Evolutionary conservation across 129 eudicot genomes (phyloP).

Genomic region (Glebionis coronaria): DNA sequence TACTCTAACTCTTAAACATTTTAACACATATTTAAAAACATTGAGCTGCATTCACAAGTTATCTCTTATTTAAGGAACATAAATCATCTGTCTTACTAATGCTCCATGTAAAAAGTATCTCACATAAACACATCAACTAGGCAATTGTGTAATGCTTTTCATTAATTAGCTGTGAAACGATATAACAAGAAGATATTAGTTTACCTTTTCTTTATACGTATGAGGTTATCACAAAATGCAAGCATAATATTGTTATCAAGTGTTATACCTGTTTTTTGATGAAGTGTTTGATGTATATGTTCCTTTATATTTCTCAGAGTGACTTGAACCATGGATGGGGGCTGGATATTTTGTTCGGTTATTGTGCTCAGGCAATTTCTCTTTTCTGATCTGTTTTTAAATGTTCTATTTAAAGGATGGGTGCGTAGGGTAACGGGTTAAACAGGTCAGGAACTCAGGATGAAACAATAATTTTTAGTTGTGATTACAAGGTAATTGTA

Average conservation of each 20-base stretch:
- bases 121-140: conserved; percentile 6
- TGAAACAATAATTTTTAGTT: not conserved
- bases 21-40: not conserved
- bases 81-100: too few species aligned
- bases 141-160: conserved; percentile 4
- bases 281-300: conserved; percentile 10
- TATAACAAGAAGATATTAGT: not conserved
- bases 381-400: not conserved
- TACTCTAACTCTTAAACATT: not conserved
- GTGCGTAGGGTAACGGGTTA: not conserved
- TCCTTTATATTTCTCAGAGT: conserved; percentile 46
- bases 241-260: not conserved
- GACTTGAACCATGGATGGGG: conserved; percentile 99
- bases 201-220: not conserved
- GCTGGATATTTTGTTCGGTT: conserved; percentile 77
- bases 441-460: not conserved
- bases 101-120: not conserved
- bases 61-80: not conserved
- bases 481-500: not conserved
- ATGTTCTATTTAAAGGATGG: not conserved
- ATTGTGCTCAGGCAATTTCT: conserved; percentile 79
- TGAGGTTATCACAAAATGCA: not conserved
- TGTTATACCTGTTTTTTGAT: not conserved
- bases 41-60: not conserved
- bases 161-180: not conserved